phyloP scores from a whole-genome alignment of 1,284 basidiomycete genomes.

The Microbotryomycetes sp. region DNA sequence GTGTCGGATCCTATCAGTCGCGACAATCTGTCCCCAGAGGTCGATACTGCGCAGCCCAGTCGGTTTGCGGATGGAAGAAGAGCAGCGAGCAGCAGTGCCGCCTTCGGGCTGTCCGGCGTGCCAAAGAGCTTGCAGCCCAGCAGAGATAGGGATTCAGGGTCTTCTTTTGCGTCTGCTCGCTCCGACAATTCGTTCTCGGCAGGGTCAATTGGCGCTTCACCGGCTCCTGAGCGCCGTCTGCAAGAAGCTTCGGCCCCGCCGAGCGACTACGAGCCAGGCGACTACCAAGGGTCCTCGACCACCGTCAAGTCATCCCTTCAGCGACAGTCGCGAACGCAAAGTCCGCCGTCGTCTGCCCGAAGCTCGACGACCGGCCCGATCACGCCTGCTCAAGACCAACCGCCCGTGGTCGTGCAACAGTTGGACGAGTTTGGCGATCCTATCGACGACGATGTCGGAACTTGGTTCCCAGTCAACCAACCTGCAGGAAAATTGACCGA shows the following conservation, averaged over 20 bases:
- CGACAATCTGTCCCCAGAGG: neutral
- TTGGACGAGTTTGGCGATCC: slow-evolving; percentile 26
- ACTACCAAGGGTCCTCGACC: slow-evolving; percentile 7
- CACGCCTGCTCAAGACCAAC: slow-evolving; percentile 18
- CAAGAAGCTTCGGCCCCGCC: slow-evolving; percentile 3
- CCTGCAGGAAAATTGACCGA: slow-evolving; percentile 3
- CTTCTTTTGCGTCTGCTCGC: neutral
- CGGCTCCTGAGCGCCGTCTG: neutral
- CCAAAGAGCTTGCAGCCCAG: neutral
- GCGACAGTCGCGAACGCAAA: neutral
- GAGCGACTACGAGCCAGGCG: slow-evolving; percentile 9
- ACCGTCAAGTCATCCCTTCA: neutral
- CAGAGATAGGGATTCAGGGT: neutral
- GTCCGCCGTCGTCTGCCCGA: slow-evolving; percentile 15
- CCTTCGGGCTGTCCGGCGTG: neutral
- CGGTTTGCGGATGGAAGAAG: neutral
- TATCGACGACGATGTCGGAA: slow-evolving; percentile 10
- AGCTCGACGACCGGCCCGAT: slow-evolving; percentile 21
- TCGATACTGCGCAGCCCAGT: neutral
- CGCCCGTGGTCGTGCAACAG: neutral
- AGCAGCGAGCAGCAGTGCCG: neutral
- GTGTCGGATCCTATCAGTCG: neutral
- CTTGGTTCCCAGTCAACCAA: slow-evolving; percentile 25
- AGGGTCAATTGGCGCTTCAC: neutral
- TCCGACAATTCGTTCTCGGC: neutral